Evolutionary conservation across 371 early-diverging fungal genomes (phyloP).

Genomic region (Capillidium rhysosporum): DNA sequence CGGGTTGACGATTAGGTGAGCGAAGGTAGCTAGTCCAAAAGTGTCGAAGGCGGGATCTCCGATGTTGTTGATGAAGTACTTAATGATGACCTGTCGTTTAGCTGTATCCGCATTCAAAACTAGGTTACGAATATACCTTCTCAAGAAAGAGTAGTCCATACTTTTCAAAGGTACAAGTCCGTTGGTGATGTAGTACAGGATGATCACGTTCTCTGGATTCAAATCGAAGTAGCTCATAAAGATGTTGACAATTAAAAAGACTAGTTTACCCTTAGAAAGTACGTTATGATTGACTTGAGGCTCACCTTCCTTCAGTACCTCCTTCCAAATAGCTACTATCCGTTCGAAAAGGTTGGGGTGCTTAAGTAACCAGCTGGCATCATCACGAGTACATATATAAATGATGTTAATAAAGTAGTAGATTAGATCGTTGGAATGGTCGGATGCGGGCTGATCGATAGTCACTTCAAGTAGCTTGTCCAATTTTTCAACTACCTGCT

Average conservation of each 20-base stretch:
- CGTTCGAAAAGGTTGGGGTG: constrained; percentile 24
- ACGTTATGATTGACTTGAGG: no score
- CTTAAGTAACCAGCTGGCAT: constrained; percentile 35
- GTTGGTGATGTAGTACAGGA: no score
- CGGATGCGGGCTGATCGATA: neutral
- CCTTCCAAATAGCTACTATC: constrained; percentile 31
- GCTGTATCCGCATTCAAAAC: constrained; percentile 33
- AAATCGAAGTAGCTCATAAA: neutral
- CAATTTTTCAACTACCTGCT: constrained; percentile 38
- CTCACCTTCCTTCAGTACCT: no score
- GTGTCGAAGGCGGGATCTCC: constrained; percentile 28
- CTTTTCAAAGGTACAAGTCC: constrained; percentile 8
- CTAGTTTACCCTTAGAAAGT: neutral
- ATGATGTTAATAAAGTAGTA: constrained; percentile 39
- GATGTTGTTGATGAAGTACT: constrained; percentile 14
- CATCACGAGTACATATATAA: constrained; percentile 25
- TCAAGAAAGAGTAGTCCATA: constrained; percentile 44
- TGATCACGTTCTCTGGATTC: no score
- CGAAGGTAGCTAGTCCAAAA: constrained; percentile 13
- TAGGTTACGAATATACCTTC: constrained; percentile 46
- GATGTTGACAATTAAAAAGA: neutral
- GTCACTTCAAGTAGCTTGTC: neutral
- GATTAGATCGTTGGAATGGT: constrained; percentile 20
- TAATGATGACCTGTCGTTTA: constrained; percentile 10
- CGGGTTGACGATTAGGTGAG: constrained; percentile 32